Percentiles rank a stretch among this genome's conserved stretches.
Evolutionary conservation across 495 filamentous ascomycete species (phyloP).

Genomic region (Hypoxylon intermedium): DNA sequence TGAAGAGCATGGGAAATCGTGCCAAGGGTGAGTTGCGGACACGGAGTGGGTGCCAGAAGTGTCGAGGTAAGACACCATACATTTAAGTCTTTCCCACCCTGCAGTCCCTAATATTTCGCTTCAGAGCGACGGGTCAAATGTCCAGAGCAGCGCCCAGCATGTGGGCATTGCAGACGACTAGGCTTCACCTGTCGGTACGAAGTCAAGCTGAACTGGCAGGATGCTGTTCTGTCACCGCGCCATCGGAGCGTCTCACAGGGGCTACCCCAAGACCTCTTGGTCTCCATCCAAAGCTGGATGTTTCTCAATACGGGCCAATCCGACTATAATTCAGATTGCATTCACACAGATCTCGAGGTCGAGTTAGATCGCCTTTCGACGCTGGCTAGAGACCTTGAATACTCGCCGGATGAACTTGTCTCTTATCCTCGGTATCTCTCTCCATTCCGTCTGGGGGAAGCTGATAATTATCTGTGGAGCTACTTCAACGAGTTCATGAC

Average conservation of each 20-base stretch:
- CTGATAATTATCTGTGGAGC: slow-evolving; percentile 25
- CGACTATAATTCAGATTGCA: slow-evolving; percentile 11
- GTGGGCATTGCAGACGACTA: slow-evolving; percentile 23
- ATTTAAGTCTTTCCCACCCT: neutral
- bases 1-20: slow-evolving; percentile 11
- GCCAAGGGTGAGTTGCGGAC: slow-evolving; percentile 27
- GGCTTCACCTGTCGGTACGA: slow-evolving; percentile 33
- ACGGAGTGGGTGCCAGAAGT: slow-evolving; percentile 29
- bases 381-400: neutral
- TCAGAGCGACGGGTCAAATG: slow-evolving; percentile 33
- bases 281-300: slow-evolving; percentile 33
- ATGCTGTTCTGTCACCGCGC: slow-evolving; percentile 10
- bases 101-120: neutral
- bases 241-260: neutral
- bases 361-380: neutral
- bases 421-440: slow-evolving; percentile 24
- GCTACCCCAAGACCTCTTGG: slow-evolving; percentile 21
- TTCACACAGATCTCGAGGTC: neutral
- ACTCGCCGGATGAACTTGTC: neutral
- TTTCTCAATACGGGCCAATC: slow-evolving; percentile 24
- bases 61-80: slow-evolving; percentile 26
- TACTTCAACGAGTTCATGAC: slow-evolving; percentile 27
- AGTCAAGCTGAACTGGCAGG: slow-evolving; percentile 30
- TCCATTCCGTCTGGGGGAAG: slow-evolving; percentile 21
- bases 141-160: slow-evolving; percentile 27